Conservation (phyloP, 257 asterid genomes). For the Plectranthus barbatus region DNA sequence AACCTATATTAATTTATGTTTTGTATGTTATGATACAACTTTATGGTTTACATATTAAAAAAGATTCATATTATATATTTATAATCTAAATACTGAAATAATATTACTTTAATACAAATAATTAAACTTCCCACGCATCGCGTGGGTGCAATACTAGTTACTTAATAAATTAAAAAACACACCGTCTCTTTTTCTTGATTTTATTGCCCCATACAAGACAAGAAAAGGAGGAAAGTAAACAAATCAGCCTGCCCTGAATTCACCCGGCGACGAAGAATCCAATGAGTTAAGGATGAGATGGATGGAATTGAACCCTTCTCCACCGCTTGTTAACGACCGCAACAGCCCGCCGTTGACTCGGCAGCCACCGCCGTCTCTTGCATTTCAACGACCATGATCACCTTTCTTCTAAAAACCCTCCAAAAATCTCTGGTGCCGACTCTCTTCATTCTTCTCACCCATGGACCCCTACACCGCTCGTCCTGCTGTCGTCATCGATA, state of each 20-base stretch:
- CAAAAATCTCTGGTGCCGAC: conserved; percentile 39
- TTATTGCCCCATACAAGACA: conserved; percentile 8
- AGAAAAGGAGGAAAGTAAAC: not conserved
- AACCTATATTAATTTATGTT: too few species aligned
- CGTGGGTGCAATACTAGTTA: too few species aligned
- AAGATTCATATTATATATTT: too few species aligned
- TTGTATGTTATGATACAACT: too few species aligned
- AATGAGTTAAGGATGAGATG: conserved; percentile 25
- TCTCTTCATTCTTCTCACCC: not conserved
- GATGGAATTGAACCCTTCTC: conserved; percentile 20
- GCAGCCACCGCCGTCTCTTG: conserved; percentile 32
- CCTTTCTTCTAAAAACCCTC: conserved; percentile 33
- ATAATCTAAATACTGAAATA: too few species aligned
- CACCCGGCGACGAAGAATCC: conserved; percentile 10
- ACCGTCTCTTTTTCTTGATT: not conserved
- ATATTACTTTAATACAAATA: too few species aligned
- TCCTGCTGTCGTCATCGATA: conserved; percentile 88
- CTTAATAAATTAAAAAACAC: too few species aligned
- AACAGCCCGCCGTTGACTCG: conserved; percentile 17
- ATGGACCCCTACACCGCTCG: conserved; percentile 86
- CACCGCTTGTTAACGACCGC: not conserved
- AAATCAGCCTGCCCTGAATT: not conserved
- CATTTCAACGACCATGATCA: conserved; percentile 48
- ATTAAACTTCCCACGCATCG: too few species aligned
- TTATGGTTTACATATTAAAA: too few species aligned